These are phyloP conservation scores for Leucoagaricus sp. DNA, from an alignment of 1,284 basidiomycete species.

Conservation along the genomic window DNA sequence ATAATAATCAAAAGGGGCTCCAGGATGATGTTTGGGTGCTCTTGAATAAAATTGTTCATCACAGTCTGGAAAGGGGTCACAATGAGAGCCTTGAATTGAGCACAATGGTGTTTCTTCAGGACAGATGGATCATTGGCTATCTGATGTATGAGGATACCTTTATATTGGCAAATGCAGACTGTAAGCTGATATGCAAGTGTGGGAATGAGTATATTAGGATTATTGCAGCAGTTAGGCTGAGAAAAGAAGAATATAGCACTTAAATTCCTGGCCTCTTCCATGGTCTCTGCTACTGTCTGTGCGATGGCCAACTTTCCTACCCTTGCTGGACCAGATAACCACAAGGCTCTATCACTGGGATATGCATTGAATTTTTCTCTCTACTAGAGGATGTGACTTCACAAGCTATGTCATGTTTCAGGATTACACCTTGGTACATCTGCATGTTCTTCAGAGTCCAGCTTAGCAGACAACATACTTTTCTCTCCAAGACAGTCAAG, in stretches of 20 bases:
- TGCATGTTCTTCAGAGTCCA: not conserved
- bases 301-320: conserved; percentile 8
- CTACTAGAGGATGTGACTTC: not conserved
- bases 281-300: not conserved
- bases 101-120: not conserved
- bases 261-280: not conserved
- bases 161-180: not conserved
- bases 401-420: not conserved
- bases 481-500: too few relatives aligned
- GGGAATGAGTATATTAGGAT: not conserved
- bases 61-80: not conserved
- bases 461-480: too few relatives aligned
- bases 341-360: not conserved
- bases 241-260: conserved; percentile 8
- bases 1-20: not conserved
- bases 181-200: conserved; percentile 2
- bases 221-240: not conserved
- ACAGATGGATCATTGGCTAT: not conserved
- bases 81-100: conserved; percentile 5
- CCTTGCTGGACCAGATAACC: not conserved
- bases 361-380: not conserved
- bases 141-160: not conserved
- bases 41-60: too few relatives aligned
- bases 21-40: not conserved
- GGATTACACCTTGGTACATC: conserved; percentile 1